Base-by-base conservation (phyloP, 2,329 filamentous ascomycete genomes). In the Macroventuria anomochaeta region DNA sequence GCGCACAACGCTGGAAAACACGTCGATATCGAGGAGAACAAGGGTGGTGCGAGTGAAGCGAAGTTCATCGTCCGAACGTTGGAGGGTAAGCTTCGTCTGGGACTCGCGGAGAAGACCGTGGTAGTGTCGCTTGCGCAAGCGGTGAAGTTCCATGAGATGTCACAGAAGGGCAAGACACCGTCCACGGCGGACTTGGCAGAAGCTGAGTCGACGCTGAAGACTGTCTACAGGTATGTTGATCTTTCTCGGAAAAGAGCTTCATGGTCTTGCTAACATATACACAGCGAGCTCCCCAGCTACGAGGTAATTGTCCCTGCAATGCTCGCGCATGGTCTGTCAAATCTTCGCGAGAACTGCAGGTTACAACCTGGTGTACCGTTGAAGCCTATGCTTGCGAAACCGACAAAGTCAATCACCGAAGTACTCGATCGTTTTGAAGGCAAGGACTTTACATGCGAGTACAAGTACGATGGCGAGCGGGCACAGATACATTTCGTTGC, bases 401-500 rank as follows among this genome's bases (percentile, higher is more conserved):
- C 95, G 3, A 99, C 95, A 8, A 99, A 99, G 75, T 93, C 95
- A 5, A 97, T 99, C 66, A 96, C 93, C 0, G 95, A 99, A 76
- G 95, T 99, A 0, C 83, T 99, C 10, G 93, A 99, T 75, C 90
- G 95, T 5, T 99, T 99, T 62, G 95, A 97, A 72, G 87, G 90
- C 59, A 95, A 96, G 71, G 89, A 88, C 21, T 99, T 99, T 69
- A 97, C 95, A 1, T 99, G 95, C 77, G 95, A 99, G 74, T 99
- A 96, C 82, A 99, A 99, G 75, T 99, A 99, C 70, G 95, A 99
- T 67, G 95, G 95, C 41, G 95, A 99, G 76, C 84, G 95, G 71
- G 95, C 95, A n/a, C 95, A 99, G 72, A 97, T 99, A 43, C 95
- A 99, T 73, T 99, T 96, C 64, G 91, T 97, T 26, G 88, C 93